These are phyloP conservation scores for Neoascochyta sp. DNA, from an alignment of 2,329 filamentous ascomycete genomes.

Conservation along the genomic window DNA sequence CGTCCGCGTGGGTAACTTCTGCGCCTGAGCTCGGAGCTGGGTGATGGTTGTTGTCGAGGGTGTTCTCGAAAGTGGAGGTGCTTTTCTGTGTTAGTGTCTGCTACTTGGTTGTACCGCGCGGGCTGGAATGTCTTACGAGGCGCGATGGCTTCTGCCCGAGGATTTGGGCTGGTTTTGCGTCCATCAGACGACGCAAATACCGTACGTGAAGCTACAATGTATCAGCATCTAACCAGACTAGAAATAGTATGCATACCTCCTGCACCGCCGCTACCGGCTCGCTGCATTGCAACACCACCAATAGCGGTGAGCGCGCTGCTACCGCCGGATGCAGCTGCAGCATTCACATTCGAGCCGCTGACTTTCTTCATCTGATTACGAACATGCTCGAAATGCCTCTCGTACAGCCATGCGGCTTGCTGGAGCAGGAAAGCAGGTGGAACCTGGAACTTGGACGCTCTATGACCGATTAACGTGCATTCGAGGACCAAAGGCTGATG, in stretches of 20 bases:
- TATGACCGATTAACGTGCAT: slow-evolving; percentile 10
- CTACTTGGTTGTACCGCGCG: no score
- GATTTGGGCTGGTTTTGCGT: slow-evolving; percentile 53
- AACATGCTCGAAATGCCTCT: slow-evolving; percentile 84
- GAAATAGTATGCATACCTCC: slow-evolving; percentile 28
- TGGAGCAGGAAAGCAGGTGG: slow-evolving; percentile 84
- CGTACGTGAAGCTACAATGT: slow-evolving; percentile 37
- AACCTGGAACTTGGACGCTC: slow-evolving; percentile 75
- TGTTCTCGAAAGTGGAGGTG: slow-evolving; percentile 42
- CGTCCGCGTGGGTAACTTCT: slow-evolving; percentile 21
- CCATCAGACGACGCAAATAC: slow-evolving; percentile 57
- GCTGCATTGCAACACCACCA: slow-evolving; percentile 49
- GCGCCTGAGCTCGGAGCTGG: slow-evolving; percentile 32
- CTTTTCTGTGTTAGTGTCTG: slow-evolving; percentile 11
- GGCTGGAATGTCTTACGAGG: slow-evolving; percentile 41
- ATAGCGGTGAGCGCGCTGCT: slow-evolving; percentile 43
- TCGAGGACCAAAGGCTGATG: no score
- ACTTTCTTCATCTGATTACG: slow-evolving; percentile 83
- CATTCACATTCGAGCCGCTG: slow-evolving; percentile 56
- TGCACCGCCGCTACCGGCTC: slow-evolving; percentile 47
- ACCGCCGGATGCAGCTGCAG: slow-evolving; percentile 42
- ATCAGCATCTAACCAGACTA: slow-evolving; percentile 2
- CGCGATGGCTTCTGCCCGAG: slow-evolving; percentile 47
- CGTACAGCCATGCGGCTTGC: slow-evolving; percentile 90
- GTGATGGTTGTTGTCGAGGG: slow-evolving; percentile 50